Evolutionary conservation across 768 basidiomycete species (phyloP).

Genomic region (Infundibulicybe gibba): DNA sequence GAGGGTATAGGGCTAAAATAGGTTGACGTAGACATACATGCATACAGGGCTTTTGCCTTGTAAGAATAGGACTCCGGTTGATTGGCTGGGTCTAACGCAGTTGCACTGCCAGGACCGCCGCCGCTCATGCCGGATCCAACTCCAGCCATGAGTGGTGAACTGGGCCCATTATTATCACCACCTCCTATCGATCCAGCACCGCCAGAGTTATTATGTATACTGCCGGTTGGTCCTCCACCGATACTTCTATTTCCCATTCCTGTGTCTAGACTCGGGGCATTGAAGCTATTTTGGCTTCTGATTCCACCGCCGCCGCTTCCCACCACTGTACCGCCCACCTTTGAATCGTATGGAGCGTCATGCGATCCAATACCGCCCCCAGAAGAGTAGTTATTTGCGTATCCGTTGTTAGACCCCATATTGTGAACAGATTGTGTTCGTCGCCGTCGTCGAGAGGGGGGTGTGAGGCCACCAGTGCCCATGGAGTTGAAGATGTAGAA

Average conservation of each 20-base stretch:
- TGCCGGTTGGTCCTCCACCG: constrained; percentile 40
- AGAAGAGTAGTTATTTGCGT: constrained; percentile 58
- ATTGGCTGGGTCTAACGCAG: constrained; percentile 18
- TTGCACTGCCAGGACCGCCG: constrained; percentile 24
- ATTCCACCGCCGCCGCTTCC: constrained; percentile 46
- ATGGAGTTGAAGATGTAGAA: constrained; percentile 86
- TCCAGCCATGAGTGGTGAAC: constrained; percentile 68
- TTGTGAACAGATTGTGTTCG: constrained; percentile 62
- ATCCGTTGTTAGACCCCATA: constrained; percentile 59
- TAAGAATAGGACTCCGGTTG: constrained; percentile 51
- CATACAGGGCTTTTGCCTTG: constrained; percentile 87
- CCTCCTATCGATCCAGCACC: constrained; percentile 38
- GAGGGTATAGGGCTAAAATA: background rate
- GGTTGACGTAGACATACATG: constrained; percentile 52
- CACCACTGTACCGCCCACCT: constrained; percentile 45
- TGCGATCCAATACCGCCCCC: constrained; percentile 70
- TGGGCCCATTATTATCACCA: constrained; percentile 44
- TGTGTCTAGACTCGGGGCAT: constrained; percentile 37
- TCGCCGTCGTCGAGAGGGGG: constrained; percentile 76
- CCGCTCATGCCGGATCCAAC: constrained; percentile 47
- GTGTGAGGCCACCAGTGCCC: constrained; percentile 80
- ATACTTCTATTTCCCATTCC: constrained; percentile 33
- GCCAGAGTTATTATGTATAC: constrained; percentile 49
- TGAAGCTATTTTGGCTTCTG: constrained; percentile 54
- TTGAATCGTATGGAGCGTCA: constrained; percentile 63